A percentile compares a stretch with the other conserved stretches of the same genome.
These are phyloP conservation scores for Hymenoscyphus linearis DNA, from an alignment of 2,329 filamentous ascomycete species.

Conservation along the genomic window DNA sequence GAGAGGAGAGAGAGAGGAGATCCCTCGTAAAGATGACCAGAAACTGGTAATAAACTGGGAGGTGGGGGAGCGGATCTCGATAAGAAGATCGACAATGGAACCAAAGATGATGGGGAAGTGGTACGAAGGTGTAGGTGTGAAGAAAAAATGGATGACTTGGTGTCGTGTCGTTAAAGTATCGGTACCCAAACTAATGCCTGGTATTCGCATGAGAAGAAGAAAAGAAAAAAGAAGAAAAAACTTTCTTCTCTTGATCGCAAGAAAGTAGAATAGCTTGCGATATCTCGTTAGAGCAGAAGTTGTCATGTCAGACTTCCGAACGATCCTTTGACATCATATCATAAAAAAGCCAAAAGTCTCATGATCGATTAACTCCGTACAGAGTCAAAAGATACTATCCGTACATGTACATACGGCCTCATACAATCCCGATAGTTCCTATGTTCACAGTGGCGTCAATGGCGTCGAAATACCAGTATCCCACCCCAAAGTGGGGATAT, in stretches of 20 bases:
- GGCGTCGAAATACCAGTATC: not conserved
- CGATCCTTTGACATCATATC: slow-evolving; percentile 13
- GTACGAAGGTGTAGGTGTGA: slow-evolving; percentile 1
- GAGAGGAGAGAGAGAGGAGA: no score
- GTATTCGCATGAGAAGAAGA: not conserved
- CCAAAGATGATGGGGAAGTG: not conserved
- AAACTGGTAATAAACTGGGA: not conserved
- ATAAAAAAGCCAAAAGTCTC: slow-evolving; percentile 6
- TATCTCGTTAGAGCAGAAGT: no score
- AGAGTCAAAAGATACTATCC: no score
- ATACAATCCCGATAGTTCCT: no score
- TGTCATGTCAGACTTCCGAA: slow-evolving; percentile 6
- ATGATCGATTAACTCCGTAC: not conserved
- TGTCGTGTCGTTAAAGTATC: no score
- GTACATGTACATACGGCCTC: no score
- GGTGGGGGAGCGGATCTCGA: no score
- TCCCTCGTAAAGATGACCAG: no score
- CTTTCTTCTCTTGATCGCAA: not conserved
- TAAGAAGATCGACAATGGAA: slow-evolving; percentile 7
- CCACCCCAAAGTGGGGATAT: not conserved
- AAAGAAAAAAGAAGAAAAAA: no score
- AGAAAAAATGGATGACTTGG: not conserved
- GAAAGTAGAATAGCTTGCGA: not conserved
- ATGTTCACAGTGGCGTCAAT: no score
- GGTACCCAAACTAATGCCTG: not conserved